phyloP scores from a whole-genome alignment of 2,329 filamentous ascomycete genomes.

The Penicillium verrucosum region DNA sequence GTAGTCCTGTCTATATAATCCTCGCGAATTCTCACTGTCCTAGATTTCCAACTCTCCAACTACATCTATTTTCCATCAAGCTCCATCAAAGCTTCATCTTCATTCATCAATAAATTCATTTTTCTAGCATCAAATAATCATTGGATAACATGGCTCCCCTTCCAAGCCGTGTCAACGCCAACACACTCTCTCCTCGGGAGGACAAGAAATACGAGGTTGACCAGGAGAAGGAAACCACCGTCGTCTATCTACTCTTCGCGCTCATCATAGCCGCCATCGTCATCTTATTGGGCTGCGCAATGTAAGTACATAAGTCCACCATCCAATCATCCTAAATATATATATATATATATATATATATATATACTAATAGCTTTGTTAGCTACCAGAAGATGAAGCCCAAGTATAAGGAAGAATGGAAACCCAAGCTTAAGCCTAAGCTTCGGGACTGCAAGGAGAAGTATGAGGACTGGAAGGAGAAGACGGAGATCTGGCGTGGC shows the following conservation, averaged over 20 bases:
- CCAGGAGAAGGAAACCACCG: background rate
- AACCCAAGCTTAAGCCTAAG: background rate
- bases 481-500: background rate
- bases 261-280: background rate
- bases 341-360: no score
- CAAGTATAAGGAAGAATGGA: background rate
- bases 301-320: background rate
- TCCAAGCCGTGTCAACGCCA: background rate
- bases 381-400: background rate
- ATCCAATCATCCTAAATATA: background rate
- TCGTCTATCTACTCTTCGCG: background rate
- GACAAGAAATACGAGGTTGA: background rate
- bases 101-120: background rate
- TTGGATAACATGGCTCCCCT: constrained; percentile 3
- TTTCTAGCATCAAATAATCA: background rate
- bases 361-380: background rate
- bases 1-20: background rate
- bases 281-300: background rate
- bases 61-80: background rate
- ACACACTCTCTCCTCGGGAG: background rate
- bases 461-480: background rate
- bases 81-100: background rate
- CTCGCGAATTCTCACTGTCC: background rate
- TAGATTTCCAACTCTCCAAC: background rate
- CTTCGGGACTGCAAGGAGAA: background rate